These are phyloP conservation scores for Kuraishia molischiana DNA, from an alignment of 805 yeast species.

Conservation along the genomic window DNA sequence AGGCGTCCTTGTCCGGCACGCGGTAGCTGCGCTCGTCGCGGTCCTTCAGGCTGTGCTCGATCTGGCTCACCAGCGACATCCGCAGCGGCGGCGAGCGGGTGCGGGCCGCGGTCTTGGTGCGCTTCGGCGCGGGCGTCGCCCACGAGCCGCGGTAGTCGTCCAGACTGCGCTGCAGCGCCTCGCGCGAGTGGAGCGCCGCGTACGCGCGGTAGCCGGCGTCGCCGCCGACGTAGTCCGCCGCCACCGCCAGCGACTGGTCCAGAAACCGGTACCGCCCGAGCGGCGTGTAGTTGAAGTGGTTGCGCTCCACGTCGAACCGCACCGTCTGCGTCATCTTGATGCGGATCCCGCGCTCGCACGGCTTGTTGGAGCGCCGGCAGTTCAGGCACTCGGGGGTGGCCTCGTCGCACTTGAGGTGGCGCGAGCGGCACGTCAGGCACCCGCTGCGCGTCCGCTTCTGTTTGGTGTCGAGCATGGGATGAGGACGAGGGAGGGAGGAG, in stretches of 20 bases:
- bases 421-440: slow-evolving; percentile 51
- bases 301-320: slow-evolving; percentile 2
- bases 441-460: slow-evolving; percentile 27
- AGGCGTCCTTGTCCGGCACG: background rate
- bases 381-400: slow-evolving; percentile 51
- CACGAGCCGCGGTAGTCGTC: background rate
- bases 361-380: slow-evolving; percentile 37
- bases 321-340: slow-evolving; percentile 26
- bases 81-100: too few species aligned
- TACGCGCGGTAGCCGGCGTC: slow-evolving; percentile 21
- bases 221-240: slow-evolving; percentile 28
- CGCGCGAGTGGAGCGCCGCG: slow-evolving; percentile 9
- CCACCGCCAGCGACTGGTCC: slow-evolving; percentile 33
- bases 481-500: too few species aligned
- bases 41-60: background rate
- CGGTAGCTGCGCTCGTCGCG: background rate
- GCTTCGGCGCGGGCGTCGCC: background rate
- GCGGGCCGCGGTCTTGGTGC: background rate
- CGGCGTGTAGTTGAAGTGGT: slow-evolving; percentile 1
- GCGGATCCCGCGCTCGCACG: slow-evolving; percentile 36
- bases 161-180: slow-evolving; percentile 4
- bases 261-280: slow-evolving; percentile 5
- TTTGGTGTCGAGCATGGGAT: too few species aligned
- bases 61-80: background rate
- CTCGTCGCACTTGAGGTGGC: slow-evolving; percentile 64